phyloP scores from a whole-genome alignment of 768 basidiomycete genomes.

The Serpula lacrymans region DNA sequence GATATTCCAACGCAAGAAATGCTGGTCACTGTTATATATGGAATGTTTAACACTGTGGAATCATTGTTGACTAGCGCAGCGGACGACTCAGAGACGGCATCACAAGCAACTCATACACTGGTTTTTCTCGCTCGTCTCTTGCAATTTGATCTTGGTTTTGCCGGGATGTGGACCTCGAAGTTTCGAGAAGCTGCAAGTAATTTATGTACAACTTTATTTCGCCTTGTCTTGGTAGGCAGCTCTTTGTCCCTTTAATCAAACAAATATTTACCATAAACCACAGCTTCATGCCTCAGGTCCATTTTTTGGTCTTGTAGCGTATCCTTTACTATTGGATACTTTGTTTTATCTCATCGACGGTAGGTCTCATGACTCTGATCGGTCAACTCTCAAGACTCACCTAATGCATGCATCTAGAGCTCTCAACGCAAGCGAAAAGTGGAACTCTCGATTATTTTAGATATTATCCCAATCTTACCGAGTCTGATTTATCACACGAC shows the following conservation, averaged over 20 bases:
- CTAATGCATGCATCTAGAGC: conserved; percentile 40
- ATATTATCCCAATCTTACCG: conserved; percentile 53
- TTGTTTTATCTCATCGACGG: conserved; percentile 73
- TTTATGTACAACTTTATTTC: conserved; percentile 43
- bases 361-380: conserved; percentile 26
- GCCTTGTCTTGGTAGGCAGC: conserved; percentile 48
- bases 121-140: conserved; percentile 63
- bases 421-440: conserved; percentile 55
- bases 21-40: conserved; percentile 48
- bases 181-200: conserved; percentile 44
- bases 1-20: conserved; percentile 47
- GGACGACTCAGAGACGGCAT: conserved; percentile 16
- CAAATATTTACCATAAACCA: conserved; percentile 6
- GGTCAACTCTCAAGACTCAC: background rate
- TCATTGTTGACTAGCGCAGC: conserved; percentile 25
- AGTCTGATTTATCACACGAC: conserved; percentile 48
- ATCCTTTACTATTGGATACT: conserved; percentile 70
- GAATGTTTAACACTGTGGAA: conserved; percentile 42
- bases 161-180: conserved; percentile 50
- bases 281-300: conserved; percentile 57
- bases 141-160: conserved; percentile 72
- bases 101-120: conserved; percentile 38
- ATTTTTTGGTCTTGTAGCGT: conserved; percentile 52
- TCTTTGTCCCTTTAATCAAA: conserved; percentile 3
- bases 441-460: conserved; percentile 55